A percentile compares a stretch with the other conserved stretches of the same genome.
phyloP scores from a whole-genome alignment of 768 basidiomycete genomes.

The Mycena crocata region DNA sequence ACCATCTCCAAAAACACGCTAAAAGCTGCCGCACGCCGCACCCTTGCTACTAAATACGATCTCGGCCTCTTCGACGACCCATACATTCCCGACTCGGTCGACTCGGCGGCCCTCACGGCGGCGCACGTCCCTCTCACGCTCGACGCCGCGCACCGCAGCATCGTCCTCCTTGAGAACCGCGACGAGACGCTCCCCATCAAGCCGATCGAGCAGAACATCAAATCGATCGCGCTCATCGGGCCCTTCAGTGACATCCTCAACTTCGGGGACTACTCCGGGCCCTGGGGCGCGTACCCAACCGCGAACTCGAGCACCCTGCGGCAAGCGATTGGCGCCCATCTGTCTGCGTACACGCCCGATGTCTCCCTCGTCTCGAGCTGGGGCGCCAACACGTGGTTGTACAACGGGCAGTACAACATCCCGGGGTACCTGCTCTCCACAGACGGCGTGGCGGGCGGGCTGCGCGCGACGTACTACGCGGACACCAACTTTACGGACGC shows the following conservation, averaged over 20 bases:
- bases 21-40: conserved; percentile 32
- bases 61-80: conserved; percentile 35
- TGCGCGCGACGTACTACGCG: conserved; percentile 37
- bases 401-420: conserved; percentile 41
- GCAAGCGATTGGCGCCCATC: conserved; percentile 32
- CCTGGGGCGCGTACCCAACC: conserved; percentile 38
- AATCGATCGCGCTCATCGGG: conserved; percentile 39
- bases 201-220: conserved; percentile 29
- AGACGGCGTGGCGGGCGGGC: conserved; percentile 25
- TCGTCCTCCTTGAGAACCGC: conserved; percentile 41
- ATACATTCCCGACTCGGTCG: conserved; percentile 32
- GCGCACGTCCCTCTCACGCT: conserved; percentile 38
- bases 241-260: conserved; percentile 40
- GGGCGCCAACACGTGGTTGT: conserved; percentile 38
- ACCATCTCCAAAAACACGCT: conserved; percentile 35
- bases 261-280: conserved; percentile 40
- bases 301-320: conserved; percentile 35
- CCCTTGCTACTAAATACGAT: conserved; percentile 39
- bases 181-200: conserved; percentile 37
- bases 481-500: conserved; percentile 38
- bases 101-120: conserved; percentile 32
- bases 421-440: conserved; percentile 38
- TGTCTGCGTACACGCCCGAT: conserved; percentile 19
- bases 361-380: conserved; percentile 37
- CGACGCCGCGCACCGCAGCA: conserved; percentile 38